These are phyloP conservation scores for Candida pseudocylindracea DNA, from an alignment of 1,139 yeast species.

Conservation along the genomic window DNA sequence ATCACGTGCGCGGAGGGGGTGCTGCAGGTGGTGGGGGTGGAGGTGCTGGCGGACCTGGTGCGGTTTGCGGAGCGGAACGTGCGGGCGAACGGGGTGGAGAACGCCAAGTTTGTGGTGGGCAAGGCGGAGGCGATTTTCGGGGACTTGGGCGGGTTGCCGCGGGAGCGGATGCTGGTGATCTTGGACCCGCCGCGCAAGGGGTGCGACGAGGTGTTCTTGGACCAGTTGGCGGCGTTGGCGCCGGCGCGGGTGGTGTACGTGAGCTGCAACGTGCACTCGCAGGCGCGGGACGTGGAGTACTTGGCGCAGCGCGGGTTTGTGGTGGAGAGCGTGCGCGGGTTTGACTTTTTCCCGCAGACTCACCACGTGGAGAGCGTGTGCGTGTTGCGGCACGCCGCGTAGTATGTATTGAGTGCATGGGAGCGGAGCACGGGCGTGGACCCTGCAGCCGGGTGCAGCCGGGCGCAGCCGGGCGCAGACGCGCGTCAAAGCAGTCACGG, in stretches of 20 bases:
- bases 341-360: slow-evolving; percentile 95
- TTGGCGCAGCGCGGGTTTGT: slow-evolving; percentile 52
- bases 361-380: slow-evolving; percentile 96
- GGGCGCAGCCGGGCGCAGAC: too few species aligned
- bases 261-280: slow-evolving; percentile 94
- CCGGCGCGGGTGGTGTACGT: slow-evolving; percentile 83
- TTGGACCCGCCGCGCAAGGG: slow-evolving; percentile 97
- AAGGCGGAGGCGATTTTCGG: slow-evolving; percentile 81
- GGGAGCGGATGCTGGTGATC: slow-evolving; percentile 62
- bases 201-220: slow-evolving; percentile 70
- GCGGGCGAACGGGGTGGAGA: slow-evolving; percentile 41
- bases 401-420: slow-evolving; percentile 1
- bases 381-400: slow-evolving; percentile 19
- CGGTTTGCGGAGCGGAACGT: slow-evolving; percentile 76
- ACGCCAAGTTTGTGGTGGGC: slow-evolving; percentile 74
- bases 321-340: slow-evolving; percentile 74
- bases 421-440: not conserved
- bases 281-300: slow-evolving; percentile 82
- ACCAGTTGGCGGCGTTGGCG: slow-evolving; percentile 59
- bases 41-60: slow-evolving; percentile 80
- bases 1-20: slow-evolving; percentile 69
- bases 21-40: slow-evolving; percentile 77
- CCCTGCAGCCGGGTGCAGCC: too few species aligned
- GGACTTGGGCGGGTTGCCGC: slow-evolving; percentile 39
- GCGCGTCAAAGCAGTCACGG: too few species aligned